These are phyloP conservation scores for Cyberlindnera amylophila DNA, from an alignment of 805 yeast species.

Conservation along the genomic window DNA sequence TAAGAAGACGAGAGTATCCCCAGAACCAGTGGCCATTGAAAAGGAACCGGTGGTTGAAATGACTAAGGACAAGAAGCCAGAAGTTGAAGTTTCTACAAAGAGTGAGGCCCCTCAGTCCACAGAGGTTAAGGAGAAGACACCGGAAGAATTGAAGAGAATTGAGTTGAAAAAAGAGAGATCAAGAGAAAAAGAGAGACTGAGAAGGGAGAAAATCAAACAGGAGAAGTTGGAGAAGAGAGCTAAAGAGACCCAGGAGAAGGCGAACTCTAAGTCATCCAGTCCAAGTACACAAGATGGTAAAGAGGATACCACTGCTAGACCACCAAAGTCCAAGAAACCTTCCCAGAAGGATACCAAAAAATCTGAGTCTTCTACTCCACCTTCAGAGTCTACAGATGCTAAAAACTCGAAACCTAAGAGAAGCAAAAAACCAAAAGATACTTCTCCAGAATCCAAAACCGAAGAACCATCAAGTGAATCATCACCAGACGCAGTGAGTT, in stretches of 20 bases:
- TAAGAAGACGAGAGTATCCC: slow-evolving; percentile 5
- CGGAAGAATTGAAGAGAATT: neutral
- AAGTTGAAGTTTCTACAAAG: neutral
- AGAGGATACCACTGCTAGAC: neutral
- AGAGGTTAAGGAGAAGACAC: neutral
- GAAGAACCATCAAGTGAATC: neutral
- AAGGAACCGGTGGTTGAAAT: neutral
- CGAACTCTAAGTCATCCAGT: neutral
- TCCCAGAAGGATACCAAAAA: neutral
- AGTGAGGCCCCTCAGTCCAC: neutral
- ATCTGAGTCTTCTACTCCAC: neutral
- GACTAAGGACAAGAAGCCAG: neutral
- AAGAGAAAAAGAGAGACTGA: neutral
- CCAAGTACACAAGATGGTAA: neutral
- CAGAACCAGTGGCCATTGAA: neutral
- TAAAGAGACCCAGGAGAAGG: neutral
- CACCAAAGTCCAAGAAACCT: neutral
- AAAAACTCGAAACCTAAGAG: neutral
- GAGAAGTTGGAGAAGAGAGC: slow-evolving; percentile 2
- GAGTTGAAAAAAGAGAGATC: slow-evolving; percentile 1
- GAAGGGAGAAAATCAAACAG: neutral
- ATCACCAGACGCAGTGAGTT: neutral
- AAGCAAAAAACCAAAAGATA: neutral
- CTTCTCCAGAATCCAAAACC: neutral
- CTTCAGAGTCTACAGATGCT: neutral